Evolutionary conservation across 2,329 filamentous ascomycete genomes (phyloP).

Genomic region (Chrysosporium keratinophilum): DNA sequence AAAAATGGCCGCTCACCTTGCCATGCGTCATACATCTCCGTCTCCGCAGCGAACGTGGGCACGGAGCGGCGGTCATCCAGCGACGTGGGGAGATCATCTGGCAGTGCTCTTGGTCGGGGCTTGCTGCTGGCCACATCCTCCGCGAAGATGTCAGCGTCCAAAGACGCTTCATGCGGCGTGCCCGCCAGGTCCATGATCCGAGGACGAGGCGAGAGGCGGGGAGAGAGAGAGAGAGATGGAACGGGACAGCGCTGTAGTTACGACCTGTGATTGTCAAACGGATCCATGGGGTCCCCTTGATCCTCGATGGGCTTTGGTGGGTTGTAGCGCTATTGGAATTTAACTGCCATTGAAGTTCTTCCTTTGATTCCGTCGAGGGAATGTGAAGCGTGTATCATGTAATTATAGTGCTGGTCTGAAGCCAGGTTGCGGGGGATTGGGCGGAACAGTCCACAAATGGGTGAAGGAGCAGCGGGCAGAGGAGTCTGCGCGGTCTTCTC

Average conservation of each 20-base stretch:
- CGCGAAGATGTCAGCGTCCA: conserved; percentile 7
- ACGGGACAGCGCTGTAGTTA: neutral
- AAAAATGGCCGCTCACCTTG: conserved; percentile 54
- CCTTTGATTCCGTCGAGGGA: neutral
- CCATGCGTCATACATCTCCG: conserved; percentile 98
- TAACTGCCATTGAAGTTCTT: neutral
- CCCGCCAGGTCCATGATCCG: conserved; percentile 27
- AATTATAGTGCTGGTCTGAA: neutral
- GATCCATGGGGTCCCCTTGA: conserved; percentile 3
- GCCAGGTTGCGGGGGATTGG: conserved; percentile 4
- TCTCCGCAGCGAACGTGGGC: conserved; percentile 63
- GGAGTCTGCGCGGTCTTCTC: neutral
- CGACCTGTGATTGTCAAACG: conserved; percentile 4
- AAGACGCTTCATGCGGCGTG: conserved; percentile 25
- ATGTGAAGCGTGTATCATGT: neutral
- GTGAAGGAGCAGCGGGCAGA: neutral
- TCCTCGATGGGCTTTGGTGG: neutral
- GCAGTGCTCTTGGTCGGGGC: conserved; percentile 44
- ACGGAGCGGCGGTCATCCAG: conserved; percentile 74
- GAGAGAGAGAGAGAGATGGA: neutral
- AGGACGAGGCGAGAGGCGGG: neutral
- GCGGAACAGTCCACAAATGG: too few species aligned
- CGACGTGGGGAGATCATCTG: conserved; percentile 77
- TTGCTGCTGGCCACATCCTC: conserved; percentile 10
- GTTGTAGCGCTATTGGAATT: neutral